Conservation (phyloP, 2,329 filamentous ascomycete species). For the Harringtonia lauricola region DNA sequence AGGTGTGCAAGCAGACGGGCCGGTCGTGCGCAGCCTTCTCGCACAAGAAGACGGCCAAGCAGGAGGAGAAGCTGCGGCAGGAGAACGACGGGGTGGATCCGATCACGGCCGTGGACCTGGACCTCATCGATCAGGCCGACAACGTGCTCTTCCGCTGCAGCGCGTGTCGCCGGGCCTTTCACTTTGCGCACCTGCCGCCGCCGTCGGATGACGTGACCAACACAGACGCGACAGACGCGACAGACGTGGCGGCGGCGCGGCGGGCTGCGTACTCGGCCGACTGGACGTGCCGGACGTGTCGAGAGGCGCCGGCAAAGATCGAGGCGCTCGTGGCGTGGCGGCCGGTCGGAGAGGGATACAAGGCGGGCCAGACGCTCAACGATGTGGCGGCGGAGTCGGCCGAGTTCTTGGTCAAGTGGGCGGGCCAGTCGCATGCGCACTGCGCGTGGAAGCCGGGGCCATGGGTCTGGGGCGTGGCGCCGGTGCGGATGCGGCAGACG, state of each 20-base stretch:
- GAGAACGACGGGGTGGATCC: slow-evolving; percentile 75
- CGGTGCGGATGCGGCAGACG: slow-evolving; percentile 53
- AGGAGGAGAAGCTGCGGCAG: slow-evolving; percentile 74
- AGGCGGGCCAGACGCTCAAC: slow-evolving; percentile 37
- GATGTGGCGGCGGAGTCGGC: slow-evolving; percentile 65
- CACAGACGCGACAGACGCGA: slow-evolving; percentile 25
- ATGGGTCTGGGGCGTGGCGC: slow-evolving; percentile 71
- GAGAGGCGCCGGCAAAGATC: slow-evolving; percentile 50
- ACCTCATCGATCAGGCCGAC: slow-evolving; percentile 61
- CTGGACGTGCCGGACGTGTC: slow-evolving; percentile 76
- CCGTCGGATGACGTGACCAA: slow-evolving; percentile 22
- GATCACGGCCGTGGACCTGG: slow-evolving; percentile 47
- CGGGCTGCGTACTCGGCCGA: slow-evolving; percentile 61
- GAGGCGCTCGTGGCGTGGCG: slow-evolving; percentile 82
- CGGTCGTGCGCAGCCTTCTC: slow-evolving; percentile 66
- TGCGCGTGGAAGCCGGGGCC: slow-evolving; percentile 79
- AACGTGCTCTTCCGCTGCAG: slow-evolving; percentile 78
- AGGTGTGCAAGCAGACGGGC: slow-evolving; percentile 55
- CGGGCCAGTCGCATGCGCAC: slow-evolving; percentile 66
- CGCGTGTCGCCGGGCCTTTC: slow-evolving; percentile 66
- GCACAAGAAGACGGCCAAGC: slow-evolving; percentile 56
- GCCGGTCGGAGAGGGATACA: too few relatives aligned
- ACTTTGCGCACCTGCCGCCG: slow-evolving; percentile 70
- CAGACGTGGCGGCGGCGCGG: slow-evolving; percentile 45
- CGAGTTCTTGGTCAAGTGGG: slow-evolving; percentile 90